phyloP scores from a whole-genome alignment of 225 moss, liverwort and hornwort genomes.

The Anthoceros angustus region DNA sequence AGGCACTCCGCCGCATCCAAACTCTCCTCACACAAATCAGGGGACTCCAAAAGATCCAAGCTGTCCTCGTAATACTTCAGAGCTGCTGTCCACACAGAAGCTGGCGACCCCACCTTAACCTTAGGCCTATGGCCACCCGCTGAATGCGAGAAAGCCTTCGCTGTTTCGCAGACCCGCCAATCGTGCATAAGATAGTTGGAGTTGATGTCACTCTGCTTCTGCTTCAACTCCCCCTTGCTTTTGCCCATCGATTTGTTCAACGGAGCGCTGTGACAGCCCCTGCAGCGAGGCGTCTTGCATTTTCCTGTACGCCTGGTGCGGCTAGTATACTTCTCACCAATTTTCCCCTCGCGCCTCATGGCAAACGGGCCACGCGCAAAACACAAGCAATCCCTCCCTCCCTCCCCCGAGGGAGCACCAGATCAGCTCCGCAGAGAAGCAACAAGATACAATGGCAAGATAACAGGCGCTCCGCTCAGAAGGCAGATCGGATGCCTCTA shows the following conservation, averaged over 20 bases:
- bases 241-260: not conserved
- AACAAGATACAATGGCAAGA: not conserved
- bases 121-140: not conserved
- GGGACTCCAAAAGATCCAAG: not conserved
- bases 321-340: not conserved
- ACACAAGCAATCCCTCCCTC: not conserved
- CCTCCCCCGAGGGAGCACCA: not conserved
- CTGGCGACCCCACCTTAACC: not conserved
- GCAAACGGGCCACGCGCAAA: not conserved
- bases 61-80: not conserved
- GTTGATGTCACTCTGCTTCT: not conserved
- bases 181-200: slow-evolving; percentile 2
- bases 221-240: not conserved
- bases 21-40: no score
- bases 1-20: no score
- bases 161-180: not conserved
- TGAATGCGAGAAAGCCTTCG: not conserved
- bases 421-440: not conserved
- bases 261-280: not conserved
- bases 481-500: not conserved
- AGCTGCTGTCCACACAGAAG: not conserved
- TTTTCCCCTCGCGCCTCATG: slow-evolving; percentile 1
- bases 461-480: not conserved
- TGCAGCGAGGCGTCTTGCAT: slow-evolving; percentile 1
- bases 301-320: not conserved